Base-by-base conservation (phyloP, 2,329 filamentous ascomycete genomes). In the Alternaria viburni region DNA sequence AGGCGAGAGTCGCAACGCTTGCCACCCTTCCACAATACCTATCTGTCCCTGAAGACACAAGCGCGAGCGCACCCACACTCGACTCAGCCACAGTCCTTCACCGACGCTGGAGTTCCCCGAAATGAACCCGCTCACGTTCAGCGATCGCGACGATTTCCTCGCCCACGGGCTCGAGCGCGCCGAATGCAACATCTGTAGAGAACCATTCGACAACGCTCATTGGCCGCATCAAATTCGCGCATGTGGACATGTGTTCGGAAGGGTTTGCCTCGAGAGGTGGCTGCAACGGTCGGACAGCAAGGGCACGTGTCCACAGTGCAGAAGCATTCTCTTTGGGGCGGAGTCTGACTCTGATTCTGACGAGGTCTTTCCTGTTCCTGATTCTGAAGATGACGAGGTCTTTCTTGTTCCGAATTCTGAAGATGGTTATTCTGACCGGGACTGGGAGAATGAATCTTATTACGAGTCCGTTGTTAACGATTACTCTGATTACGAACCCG, bases 1-100 rank as follows among this genome's bases (percentile, higher is more conserved):
- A 47, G 23, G 0, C 23, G 2, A 1, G 0, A 49, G 3, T n/a
- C 15, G 23, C n/a, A 17, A 17, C 23, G 0, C 15, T 26, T 17
- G 4, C 9, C 46, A 12, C 46, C 10, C 15, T 28, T 6, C 1
- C 17, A 2, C 44, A 25, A 26, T 41, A 0, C 3, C 0, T 17
- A 5, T 41, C 8, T 41, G 15, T 0, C 32, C 3, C 15, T 2
- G 0, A 41, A 3, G 36, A 41, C 0, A 17, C 15, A 17, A 0
- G 36, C 15, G 15, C 23, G 15, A 49, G 26, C 15, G 10, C 4
- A 41, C 36, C 46, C 9, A 2, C 23, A 1, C 23, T 8, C 15
- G 15, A 11, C n/a, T 26, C 45, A 26, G 7, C 21, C 13, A 47
- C 21, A 47, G 0, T n/a, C 4, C 12, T 15, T n/a, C 21, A 1